Conservation (phyloP, 257 asterid species). For the Catharanthus roseus region DNA sequence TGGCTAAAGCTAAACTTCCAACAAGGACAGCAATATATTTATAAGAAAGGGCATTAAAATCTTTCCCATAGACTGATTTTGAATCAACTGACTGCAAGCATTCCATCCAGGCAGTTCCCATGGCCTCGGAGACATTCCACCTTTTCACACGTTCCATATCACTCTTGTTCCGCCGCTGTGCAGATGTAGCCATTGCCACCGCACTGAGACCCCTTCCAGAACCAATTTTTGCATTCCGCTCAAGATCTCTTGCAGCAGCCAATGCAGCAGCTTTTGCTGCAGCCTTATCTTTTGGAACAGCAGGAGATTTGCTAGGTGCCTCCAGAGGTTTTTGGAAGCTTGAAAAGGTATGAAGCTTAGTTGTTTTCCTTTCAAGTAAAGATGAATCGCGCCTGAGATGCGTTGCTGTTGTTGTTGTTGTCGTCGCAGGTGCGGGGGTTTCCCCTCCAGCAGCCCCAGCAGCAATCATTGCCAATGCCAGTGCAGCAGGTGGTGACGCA, state of each 20-base stretch:
- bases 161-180: constrained; percentile 76
- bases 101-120: constrained; percentile 98
- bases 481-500: constrained; percentile 99
- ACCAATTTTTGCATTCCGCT: constrained; percentile 96
- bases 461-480: constrained; percentile 97
- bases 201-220: constrained; percentile 99
- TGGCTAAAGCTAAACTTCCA: constrained; percentile 95
- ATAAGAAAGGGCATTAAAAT: constrained; percentile 83
- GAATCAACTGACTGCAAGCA: constrained; percentile 91
- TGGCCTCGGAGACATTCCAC: constrained; percentile 97
- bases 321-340: constrained; percentile 93
- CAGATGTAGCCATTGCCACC: constrained; percentile 99
- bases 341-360: constrained; percentile 79
- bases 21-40: constrained; percentile 93
- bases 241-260: constrained; percentile 99
- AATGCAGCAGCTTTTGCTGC: constrained; percentile 98
- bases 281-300: constrained; percentile 86
- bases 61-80: constrained; percentile 90
- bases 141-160: constrained; percentile 86
- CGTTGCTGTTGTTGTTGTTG: constrained; percentile 29
- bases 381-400: constrained; percentile 95
- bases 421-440: constrained; percentile 49
- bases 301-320: constrained; percentile 59
- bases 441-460: constrained; percentile 99
- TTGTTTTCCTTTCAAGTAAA: constrained; percentile 75